phyloP scores from a whole-genome alignment of 2,329 filamentous ascomycete species.

The Arthrinium puccinioides region DNA sequence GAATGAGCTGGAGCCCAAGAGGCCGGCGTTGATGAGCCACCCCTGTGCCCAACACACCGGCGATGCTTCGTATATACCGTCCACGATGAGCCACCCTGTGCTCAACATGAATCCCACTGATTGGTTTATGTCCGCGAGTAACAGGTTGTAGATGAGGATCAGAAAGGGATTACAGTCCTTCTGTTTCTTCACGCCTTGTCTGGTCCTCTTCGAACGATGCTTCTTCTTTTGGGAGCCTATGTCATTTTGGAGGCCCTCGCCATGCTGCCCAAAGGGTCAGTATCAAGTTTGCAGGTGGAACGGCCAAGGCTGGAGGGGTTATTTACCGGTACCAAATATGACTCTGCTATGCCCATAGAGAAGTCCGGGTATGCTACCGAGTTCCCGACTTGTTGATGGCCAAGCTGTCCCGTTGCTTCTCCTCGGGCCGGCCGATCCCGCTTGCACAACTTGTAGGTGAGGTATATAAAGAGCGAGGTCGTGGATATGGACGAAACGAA shows the following conservation, averaged over 20 bases:
- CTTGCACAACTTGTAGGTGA: conserved; percentile 2
- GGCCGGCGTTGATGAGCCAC: conserved; percentile 61
- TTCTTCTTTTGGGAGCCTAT: neutral
- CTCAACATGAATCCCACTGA: conserved; percentile 54
- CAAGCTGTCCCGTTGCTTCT: neutral
- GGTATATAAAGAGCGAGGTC: conserved; percentile 5
- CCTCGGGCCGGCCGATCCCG: neutral
- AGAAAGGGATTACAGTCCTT: neutral
- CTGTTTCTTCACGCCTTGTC: too few relatives aligned
- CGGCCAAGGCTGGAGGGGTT: too few relatives aligned
- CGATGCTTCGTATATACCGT: conserved; percentile 45
- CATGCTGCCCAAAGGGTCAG: too few relatives aligned
- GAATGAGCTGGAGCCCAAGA: conserved; percentile 59
- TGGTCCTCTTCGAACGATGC: neutral
- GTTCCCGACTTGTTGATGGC: neutral
- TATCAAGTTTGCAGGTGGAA: too few relatives aligned
- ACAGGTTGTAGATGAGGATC: conserved; percentile 2
- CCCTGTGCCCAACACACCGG: conserved; percentile 54
- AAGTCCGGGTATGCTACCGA: neutral
- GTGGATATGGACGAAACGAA: conserved; percentile 6
- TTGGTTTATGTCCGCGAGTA: conserved; percentile 58
- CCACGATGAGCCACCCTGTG: conserved; percentile 44
- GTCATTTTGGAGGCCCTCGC: neutral
- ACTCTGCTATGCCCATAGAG: neutral
- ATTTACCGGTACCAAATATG: too few relatives aligned